These are phyloP conservation scores for Lophiotrema nucula DNA, from an alignment of 495 filamentous ascomycete genomes.

Conservation along the genomic window DNA sequence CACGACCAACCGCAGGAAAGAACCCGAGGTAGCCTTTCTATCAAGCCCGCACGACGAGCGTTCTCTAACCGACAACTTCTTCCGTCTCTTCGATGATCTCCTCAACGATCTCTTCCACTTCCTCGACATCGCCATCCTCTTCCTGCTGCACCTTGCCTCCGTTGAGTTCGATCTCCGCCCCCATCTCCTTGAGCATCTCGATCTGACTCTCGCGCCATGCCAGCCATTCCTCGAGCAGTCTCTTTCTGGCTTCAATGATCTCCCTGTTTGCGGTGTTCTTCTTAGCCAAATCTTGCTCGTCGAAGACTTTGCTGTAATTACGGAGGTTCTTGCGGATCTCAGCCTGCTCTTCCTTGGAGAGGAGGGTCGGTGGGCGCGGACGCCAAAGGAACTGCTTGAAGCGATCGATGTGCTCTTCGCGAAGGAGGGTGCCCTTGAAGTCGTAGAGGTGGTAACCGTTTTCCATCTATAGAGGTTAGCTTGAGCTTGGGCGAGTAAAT, in stretches of 20 bases:
- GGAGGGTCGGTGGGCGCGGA: conserved; percentile 81
- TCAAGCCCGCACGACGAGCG: too few species aligned
- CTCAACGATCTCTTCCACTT: conserved; percentile 91
- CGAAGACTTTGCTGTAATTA: conserved; percentile 91
- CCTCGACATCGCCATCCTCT: conserved; percentile 77
- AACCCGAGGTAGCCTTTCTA: too few species aligned
- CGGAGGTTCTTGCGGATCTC: conserved; percentile 95
- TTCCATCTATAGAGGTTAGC: conserved; percentile 69
- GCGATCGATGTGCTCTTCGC: conserved; percentile 90
- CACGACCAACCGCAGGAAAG: too few species aligned
- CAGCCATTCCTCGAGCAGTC: conserved; percentile 83
- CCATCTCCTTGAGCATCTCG: conserved; percentile 63
- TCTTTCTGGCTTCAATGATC: conserved; percentile 82
- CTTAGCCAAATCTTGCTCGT: conserved; percentile 88
- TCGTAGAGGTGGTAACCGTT: conserved; percentile 98
- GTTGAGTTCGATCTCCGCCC: conserved; percentile 55
- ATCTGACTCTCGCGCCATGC: conserved; percentile 77
- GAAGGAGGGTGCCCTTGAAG: conserved; percentile 84
- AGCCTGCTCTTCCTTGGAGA: conserved; percentile 94
- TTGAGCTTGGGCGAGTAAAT: background rate
- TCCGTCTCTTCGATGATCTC: conserved; percentile 65
- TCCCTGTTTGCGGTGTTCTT: conserved; percentile 89
- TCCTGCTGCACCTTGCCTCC: conserved; percentile 50
- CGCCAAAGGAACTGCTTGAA: conserved; percentile 98
- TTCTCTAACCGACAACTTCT: too few species aligned